Evolutionary conservation across 75 land plant species (phyloP), one percentile per base, ranked within the genome.

Genomic region (Selaginella moellendorffii): DNA sequence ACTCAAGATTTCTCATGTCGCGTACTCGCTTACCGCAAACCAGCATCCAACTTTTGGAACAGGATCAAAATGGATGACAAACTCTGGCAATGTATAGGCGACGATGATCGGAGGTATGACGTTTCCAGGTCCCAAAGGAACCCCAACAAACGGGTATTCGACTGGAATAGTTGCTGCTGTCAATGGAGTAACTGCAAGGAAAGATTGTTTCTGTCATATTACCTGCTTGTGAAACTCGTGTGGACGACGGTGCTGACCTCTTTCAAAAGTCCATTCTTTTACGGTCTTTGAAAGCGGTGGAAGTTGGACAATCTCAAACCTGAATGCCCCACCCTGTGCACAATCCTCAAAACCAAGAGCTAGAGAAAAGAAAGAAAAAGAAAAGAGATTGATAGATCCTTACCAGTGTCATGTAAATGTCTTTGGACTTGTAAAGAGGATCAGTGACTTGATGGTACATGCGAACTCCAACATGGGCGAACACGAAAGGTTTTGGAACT

Each of bases 31-130:
- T 54, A 74, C 76, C 66, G 64, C 52, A 66, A 70, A 53, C 77
- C 77, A 70, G 68, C 73, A 75, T 28, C 73, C 77, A 71, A 75
- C 53, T 53, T 75, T 72, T 27, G 77, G 72, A 62, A 28, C 42
- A 8, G 69, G 54, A 28, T 74, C 72, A 61, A 59, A 65, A 46
- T 65, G 63, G 22, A 75, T 75, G 21, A 75, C 61, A 28, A 22
- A 58, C 17, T 18, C 24, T 19, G 77, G 77, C 23, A 70, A 27
- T 1, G 24, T 29, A 23, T 69, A 64, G 2, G 64, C 51, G 18
- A 70, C 28, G 20, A 61, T 72, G 52, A 75, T 63, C 19, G 77
- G 73, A 12, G 72, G 63, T 52, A 66, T 18, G 18, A 72, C 73
- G 14, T 52, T 53, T 53, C 60, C 26, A 26, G 52, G 72, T 10